phyloP scores from a whole-genome alignment of 768 basidiomycete genomes.

The Phanerochaete sordida region DNA sequence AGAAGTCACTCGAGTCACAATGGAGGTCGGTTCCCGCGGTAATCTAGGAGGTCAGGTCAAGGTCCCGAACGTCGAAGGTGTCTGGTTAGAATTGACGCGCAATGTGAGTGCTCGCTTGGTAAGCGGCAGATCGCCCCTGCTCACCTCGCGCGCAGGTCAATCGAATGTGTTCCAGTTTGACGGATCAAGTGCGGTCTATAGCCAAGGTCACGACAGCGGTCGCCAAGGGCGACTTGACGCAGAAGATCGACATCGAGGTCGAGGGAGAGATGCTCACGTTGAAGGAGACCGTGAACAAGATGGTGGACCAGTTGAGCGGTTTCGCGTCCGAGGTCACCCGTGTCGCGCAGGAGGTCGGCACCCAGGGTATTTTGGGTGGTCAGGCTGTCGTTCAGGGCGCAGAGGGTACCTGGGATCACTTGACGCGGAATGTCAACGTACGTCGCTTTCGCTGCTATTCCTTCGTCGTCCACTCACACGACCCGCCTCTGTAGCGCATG shows the following conservation, averaged over 20 bases:
- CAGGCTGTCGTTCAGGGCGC: slow-evolving; percentile 90
- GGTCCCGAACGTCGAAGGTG: slow-evolving; percentile 88
- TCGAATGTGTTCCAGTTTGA: slow-evolving; percentile 77
- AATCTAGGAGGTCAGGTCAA: slow-evolving; percentile 86
- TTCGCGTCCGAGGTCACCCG: slow-evolving; percentile 82
- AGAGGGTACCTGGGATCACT: slow-evolving; percentile 89
- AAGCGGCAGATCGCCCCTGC: neutral
- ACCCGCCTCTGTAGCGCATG: slow-evolving; percentile 65
- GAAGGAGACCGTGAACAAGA: slow-evolving; percentile 86
- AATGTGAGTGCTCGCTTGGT: slow-evolving; percentile 49
- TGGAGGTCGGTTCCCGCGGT: slow-evolving; percentile 86
- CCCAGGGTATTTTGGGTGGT: slow-evolving; percentile 86
- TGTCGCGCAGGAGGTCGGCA: slow-evolving; percentile 87
- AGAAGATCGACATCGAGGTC: slow-evolving; percentile 90
- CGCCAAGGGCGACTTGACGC: slow-evolving; percentile 85
- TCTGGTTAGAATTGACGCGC: slow-evolving; percentile 80
- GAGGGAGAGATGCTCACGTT: slow-evolving; percentile 85
- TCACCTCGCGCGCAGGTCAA: slow-evolving; percentile 46
- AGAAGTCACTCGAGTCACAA: slow-evolving; percentile 80
- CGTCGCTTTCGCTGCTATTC: slow-evolving; percentile 28
- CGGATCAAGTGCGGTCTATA: slow-evolving; percentile 80
- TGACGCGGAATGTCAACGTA: slow-evolving; percentile 89
- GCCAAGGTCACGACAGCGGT: slow-evolving; percentile 87
- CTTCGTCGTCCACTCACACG: too few species aligned
- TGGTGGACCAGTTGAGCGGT: slow-evolving; percentile 87